Evolutionary conservation across 176 grass and related monocot species (phyloP), one percentile per base, ranked within the genome.

Genomic region (Oryza officinalis): DNA sequence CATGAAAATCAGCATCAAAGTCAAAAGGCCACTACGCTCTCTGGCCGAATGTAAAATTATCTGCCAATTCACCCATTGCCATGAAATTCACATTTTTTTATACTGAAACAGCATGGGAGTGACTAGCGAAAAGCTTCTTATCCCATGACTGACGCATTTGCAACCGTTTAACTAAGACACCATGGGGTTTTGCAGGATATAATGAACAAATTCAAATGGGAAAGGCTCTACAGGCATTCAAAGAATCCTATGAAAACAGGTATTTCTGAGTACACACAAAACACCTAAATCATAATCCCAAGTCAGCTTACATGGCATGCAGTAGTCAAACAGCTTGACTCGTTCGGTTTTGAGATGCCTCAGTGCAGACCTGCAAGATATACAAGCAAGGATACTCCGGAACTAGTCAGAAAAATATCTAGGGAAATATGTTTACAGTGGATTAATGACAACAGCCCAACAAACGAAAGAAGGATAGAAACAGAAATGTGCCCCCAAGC

Each of bases 291-390:
- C 45, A 38, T 37, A 71, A 85, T 71, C 17, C 49, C 25, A 52
- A 76, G 41, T 79, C 60, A 60, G 88, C 92, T 98, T 89, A 98
- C 92, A 95, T 11, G 95, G 95, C 90, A 93, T 92, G 84, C 95
- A 98, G 79, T 98, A 95, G 78, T 95, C 91, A 77, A 91, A 98
- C 61, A 88, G 83, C 85, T 90, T 93, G 76, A 93, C 90, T 69
- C 89, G 81, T 78, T 98, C 96, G 20, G 80, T 86, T 90, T 91
- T 97, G 47, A 97, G 83, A 86, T 86, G 90, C 72, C 93, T 97
- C 79, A 98, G 64, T 2, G 89, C 87, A 83, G 92, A 93, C 78
- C 92, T 98, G 85, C 27, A 87, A 69, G 70, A 80, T 26, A 52
- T 71, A 65, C 43, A 76, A 13, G 63, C 2, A 4, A 74, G 40